Conservation (phyloP, 768 basidiomycete species). For the Lactarius evosmus region DNA sequence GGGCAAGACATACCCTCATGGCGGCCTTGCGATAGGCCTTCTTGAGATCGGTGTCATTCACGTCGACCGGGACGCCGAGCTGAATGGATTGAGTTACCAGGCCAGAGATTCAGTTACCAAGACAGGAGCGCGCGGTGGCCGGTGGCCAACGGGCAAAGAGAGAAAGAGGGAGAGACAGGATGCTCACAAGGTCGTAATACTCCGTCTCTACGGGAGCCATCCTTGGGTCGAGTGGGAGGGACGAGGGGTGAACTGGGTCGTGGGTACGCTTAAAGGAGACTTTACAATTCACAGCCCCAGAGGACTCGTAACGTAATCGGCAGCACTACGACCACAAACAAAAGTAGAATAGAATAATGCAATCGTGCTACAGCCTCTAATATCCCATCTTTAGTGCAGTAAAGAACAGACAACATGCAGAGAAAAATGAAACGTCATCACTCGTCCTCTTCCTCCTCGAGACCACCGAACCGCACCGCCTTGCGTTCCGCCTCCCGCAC, state of each 20-base stretch:
- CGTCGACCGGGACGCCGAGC: constrained; percentile 72
- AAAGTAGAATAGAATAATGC: background rate
- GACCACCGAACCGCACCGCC: constrained; percentile 21
- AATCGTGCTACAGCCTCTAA: background rate
- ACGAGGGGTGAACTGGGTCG: background rate
- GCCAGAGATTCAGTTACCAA: constrained; percentile 12
- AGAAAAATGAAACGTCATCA: constrained; percentile 29
- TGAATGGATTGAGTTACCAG: constrained; percentile 32
- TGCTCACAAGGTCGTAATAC: constrained; percentile 70
- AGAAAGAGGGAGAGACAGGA: background rate
- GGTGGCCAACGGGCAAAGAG: background rate
- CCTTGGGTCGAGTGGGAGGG: background rate
- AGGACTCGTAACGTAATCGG: constrained; percentile 5
- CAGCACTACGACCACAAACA: background rate
- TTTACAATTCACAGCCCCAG: background rate
- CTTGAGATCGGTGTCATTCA: constrained; percentile 78
- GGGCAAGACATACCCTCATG: constrained; percentile 63
- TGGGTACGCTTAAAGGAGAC: background rate
- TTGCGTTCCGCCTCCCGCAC: constrained; percentile 20
- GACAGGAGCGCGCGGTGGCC: constrained; percentile 36
- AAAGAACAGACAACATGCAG: background rate
- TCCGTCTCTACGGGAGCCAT: constrained; percentile 92
- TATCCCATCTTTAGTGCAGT: background rate
- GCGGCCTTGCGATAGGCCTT: constrained; percentile 94
- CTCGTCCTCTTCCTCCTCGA: constrained; percentile 15